Evolutionary conservation across 2,329 filamentous ascomycete species (phyloP).

Genomic region (Penicillium fuscoglaucum): DNA sequence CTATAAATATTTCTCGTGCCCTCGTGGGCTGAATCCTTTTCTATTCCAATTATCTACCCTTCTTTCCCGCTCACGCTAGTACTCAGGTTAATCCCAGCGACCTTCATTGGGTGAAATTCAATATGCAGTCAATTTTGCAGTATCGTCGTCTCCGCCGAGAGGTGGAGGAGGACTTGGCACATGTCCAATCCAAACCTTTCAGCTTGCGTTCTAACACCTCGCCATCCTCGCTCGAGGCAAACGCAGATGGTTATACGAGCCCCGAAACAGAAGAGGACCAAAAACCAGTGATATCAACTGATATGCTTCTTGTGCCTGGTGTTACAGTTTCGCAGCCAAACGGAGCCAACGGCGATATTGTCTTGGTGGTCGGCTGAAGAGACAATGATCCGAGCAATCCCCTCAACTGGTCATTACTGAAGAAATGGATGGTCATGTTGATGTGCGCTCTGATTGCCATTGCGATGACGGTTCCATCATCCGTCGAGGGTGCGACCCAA

Average conservation of each 20-base stretch:
- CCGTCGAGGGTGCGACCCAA: slow-evolving; percentile 14
- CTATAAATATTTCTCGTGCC: background rate
- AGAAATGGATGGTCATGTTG: slow-evolving; percentile 16
- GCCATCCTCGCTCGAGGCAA: background rate
- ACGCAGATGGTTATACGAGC: background rate
- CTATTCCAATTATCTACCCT: background rate
- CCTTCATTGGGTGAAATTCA: background rate
- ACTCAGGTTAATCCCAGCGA: background rate
- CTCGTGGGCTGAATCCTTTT: background rate
- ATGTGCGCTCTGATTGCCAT: slow-evolving; percentile 14
- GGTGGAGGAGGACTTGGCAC: slow-evolving; percentile 2
- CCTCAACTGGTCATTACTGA: slow-evolving; percentile 7
- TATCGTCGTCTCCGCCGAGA: slow-evolving; percentile 4
- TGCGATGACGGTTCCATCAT: slow-evolving; percentile 14
- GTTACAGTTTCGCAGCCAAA: background rate
- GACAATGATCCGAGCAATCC: slow-evolving; percentile 18
- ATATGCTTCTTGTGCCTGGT: slow-evolving; percentile 3
- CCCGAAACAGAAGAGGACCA: background rate
- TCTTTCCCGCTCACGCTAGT: background rate
- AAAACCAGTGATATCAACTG: background rate
- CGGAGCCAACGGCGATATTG: background rate
- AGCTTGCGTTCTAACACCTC: background rate
- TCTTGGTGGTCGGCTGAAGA: slow-evolving; percentile 4
- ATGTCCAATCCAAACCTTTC: slow-evolving; percentile 7
- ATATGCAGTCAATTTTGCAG: slow-evolving; percentile 5